A percentile compares a stretch with the other conserved stretches of the same genome.
These are phyloP conservation scores for Verbascum thapsus DNA, from an alignment of 257 asterid genomes.

Conservation along the genomic window DNA sequence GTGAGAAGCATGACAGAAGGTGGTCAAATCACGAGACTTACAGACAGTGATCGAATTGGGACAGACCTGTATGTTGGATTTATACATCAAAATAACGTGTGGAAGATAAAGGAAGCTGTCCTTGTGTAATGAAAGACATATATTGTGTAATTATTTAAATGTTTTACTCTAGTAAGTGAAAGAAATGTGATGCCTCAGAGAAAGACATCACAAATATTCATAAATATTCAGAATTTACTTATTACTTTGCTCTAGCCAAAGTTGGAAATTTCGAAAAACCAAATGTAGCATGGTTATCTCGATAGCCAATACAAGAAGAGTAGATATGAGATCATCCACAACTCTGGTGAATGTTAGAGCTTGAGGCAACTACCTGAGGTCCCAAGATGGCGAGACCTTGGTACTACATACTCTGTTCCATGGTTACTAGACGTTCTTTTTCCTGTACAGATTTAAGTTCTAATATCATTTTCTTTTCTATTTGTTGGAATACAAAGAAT, in stretches of 20 bases:
- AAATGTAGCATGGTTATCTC: slow-evolving; percentile 20
- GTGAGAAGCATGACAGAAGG: slow-evolving; percentile 78
- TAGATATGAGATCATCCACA: not conserved
- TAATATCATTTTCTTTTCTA: not conserved
- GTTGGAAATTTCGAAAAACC: slow-evolving; percentile 8
- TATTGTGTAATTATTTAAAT: slow-evolving; percentile 22
- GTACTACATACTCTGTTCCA: slow-evolving; percentile 21
- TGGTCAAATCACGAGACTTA: slow-evolving; percentile 52
- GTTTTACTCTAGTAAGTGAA: slow-evolving; percentile 1
- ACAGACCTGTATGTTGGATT: slow-evolving; percentile 74
- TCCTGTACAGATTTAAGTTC: slow-evolving; percentile 26
- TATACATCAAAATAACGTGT: slow-evolving; percentile 37
- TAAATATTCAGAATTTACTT: slow-evolving; percentile 14
- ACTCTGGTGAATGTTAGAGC: slow-evolving; percentile 27
- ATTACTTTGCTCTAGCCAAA: slow-evolving; percentile 28
- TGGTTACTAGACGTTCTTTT: slow-evolving; percentile 20
- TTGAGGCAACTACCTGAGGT: slow-evolving; percentile 23
- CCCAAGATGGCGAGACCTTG: slow-evolving; percentile 17
- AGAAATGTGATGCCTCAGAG: slow-evolving; percentile 10
- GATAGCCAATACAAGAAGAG: slow-evolving; percentile 13
- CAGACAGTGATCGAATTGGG: slow-evolving; percentile 60
- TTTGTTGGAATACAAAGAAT: slow-evolving; percentile 21
- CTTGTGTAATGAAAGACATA: slow-evolving; percentile 54
- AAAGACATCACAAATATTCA: slow-evolving; percentile 18
- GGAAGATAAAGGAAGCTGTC: slow-evolving; percentile 47